A percentile compares a stretch with the other conserved stretches of the same genome.
phyloP scores from a whole-genome alignment of 805 yeast genomes.

The Ogataea paraovalis region DNA sequence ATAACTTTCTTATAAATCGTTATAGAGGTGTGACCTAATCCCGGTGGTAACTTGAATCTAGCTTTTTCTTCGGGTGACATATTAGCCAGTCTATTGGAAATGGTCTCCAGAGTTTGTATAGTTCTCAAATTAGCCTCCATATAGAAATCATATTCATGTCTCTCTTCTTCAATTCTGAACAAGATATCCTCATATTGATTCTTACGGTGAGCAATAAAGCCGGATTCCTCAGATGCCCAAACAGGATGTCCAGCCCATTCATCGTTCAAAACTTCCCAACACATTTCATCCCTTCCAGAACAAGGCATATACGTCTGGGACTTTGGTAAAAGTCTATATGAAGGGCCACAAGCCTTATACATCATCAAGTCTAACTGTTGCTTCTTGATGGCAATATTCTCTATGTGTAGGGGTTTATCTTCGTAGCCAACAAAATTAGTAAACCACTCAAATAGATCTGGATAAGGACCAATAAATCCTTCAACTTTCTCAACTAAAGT shows the following conservation, averaged over 20 bases:
- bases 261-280: constrained; percentile 97
- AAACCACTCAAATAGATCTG: constrained; percentile 86
- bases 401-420: constrained; percentile 81
- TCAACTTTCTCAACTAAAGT: constrained; percentile 82
- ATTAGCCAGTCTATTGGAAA: constrained; percentile 87
- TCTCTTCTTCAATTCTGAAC: constrained; percentile 93
- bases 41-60: constrained; percentile 81
- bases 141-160: constrained; percentile 94
- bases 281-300: constrained; percentile 97
- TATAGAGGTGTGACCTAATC: constrained; percentile 85
- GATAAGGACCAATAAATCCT: constrained; percentile 75
- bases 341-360: constrained; percentile 94
- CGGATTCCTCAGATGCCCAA: constrained; percentile 99
- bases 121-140: constrained; percentile 95
- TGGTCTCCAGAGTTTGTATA: constrained; percentile 91
- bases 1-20: constrained; percentile 93
- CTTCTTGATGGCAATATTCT: constrained; percentile 81
- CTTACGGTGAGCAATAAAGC: constrained; percentile 97
- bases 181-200: constrained; percentile 96
- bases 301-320: constrained; percentile 96
- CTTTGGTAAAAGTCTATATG: constrained; percentile 88
- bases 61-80: constrained; percentile 91
- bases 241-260: constrained; percentile 99
- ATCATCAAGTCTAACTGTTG: constrained; percentile 85
- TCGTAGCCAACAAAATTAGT: constrained; percentile 86